Evolutionary conservation across 768 basidiomycete genomes (phyloP).

Genomic region (Panellus pusillus): DNA sequence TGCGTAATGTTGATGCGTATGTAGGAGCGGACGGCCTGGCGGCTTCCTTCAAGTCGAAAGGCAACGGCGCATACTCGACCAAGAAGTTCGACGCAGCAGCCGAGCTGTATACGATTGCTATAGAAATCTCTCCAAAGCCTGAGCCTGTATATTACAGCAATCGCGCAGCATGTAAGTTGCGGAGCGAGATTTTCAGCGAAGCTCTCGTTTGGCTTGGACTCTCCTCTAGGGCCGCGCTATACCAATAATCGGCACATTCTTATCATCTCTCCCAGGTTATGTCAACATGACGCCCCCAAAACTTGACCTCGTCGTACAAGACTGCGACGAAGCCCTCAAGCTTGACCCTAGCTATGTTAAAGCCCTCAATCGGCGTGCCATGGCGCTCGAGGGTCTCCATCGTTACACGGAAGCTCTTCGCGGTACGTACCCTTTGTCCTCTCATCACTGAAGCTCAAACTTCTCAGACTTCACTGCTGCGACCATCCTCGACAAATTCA

Average conservation of each 20-base stretch:
- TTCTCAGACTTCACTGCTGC: conserved; percentile 89
- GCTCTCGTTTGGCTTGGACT: too few species aligned
- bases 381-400: conserved; percentile 77
- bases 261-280: conserved; percentile 57
- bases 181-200: too few species aligned
- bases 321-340: conserved; percentile 86
- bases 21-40: conserved; percentile 69
- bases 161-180: conserved; percentile 84
- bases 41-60: conserved; percentile 64
- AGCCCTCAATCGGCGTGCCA: conserved; percentile 86
- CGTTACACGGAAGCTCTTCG: conserved; percentile 75
- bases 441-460: background rate
- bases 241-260: background rate
- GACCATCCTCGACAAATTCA: conserved; percentile 92
- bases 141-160: conserved; percentile 97
- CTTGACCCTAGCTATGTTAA: conserved; percentile 87
- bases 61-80: conserved; percentile 68
- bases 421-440: conserved; percentile 44
- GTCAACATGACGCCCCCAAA: conserved; percentile 88
- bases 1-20: conserved; percentile 25
- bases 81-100: conserved; percentile 61
- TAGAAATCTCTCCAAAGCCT: conserved; percentile 69
- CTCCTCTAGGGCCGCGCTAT: too few species aligned
- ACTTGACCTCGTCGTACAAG: conserved; percentile 76
- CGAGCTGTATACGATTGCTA: conserved; percentile 72